phyloP scores from a whole-genome alignment of 768 basidiomycete genomes.

The Boletus subcaerulescens region DNA sequence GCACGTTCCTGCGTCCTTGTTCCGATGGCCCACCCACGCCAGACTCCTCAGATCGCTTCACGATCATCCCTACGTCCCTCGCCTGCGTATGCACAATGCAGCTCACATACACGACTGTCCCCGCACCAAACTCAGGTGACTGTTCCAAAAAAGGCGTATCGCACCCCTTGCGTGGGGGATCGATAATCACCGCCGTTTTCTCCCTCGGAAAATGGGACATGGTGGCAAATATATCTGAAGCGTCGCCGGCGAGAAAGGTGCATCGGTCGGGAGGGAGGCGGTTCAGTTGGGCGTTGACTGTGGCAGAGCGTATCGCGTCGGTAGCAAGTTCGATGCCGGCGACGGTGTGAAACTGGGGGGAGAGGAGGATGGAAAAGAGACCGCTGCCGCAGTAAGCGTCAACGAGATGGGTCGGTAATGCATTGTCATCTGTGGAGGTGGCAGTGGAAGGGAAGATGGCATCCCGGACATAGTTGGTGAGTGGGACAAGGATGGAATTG shows the following conservation, averaged over 20 bases:
- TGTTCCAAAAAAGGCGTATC: conserved; percentile 78
- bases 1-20: conserved; percentile 23
- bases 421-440: neutral
- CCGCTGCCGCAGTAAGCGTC: conserved; percentile 94
- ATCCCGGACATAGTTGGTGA: conserved; percentile 80
- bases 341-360: conserved; percentile 67
- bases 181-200: conserved; percentile 70
- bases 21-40: conserved; percentile 33
- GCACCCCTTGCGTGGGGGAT: conserved; percentile 95
- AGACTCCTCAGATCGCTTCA: conserved; percentile 41
- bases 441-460: conserved; percentile 51
- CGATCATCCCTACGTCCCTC: conserved; percentile 77
- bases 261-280: conserved; percentile 52
- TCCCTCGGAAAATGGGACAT: conserved; percentile 64
- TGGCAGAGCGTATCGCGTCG: conserved; percentile 68
- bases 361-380: conserved; percentile 82
- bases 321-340: conserved; percentile 85
- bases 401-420: conserved; percentile 75
- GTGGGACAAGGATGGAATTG: conserved; percentile 81
- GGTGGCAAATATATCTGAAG: conserved; percentile 76
- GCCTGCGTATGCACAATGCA: conserved; percentile 96
- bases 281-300: conserved; percentile 65
- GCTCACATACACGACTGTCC: conserved; percentile 83
- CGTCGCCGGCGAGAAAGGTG: conserved; percentile 76
- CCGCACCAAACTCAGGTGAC: conserved; percentile 63